Percentiles rank a stretch among this genome's conserved stretches.
These are phyloP conservation scores for Fusarium sp. DNA, from an alignment of 2,329 filamentous ascomycete species.

Conservation along the genomic window DNA sequence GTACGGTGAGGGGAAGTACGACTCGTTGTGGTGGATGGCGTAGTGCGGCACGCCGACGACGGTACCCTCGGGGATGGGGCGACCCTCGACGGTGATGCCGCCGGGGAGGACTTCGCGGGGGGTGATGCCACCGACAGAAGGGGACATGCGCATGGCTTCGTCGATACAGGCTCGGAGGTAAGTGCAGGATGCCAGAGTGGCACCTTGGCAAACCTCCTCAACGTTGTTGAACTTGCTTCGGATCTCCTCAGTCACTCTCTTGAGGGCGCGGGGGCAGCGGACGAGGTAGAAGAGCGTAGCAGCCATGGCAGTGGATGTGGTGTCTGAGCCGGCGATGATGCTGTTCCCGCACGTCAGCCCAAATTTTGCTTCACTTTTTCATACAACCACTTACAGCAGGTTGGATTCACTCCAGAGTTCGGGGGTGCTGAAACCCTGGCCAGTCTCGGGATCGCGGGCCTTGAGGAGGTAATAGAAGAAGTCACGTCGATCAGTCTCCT, in stretches of 20 bases:
- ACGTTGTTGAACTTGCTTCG: constrained; percentile 62
- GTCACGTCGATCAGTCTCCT: constrained; percentile 75
- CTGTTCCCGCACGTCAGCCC: constrained; percentile 46
- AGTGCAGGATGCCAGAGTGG: constrained; percentile 61
- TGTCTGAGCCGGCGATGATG: constrained; percentile 79
- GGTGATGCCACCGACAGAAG: constrained; percentile 69
- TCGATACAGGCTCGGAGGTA: constrained; percentile 74
- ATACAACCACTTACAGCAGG: constrained; percentile 61
- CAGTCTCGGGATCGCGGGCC: constrained; percentile 78
- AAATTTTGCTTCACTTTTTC: neutral
- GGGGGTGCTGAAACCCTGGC: constrained; percentile 71
- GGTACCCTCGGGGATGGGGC: constrained; percentile 67
- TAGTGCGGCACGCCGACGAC: constrained; percentile 76
- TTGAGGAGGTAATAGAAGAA: constrained; percentile 82
- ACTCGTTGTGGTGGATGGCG: constrained; percentile 74
- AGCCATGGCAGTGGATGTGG: constrained; percentile 76
- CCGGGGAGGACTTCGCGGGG: constrained; percentile 70
- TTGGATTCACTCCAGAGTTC: constrained; percentile 80
- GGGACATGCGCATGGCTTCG: constrained; percentile 73
- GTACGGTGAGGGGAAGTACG: constrained; percentile 71
- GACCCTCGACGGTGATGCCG: constrained; percentile 66
- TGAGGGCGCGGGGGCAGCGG: constrained; percentile 61
- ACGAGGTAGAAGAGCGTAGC: constrained; percentile 73
- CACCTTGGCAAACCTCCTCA: constrained; percentile 67
- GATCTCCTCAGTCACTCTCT: constrained; percentile 63